A percentile compares a stretch with the other conserved stretches of the same genome.
These are phyloP conservation scores for Thalassiosira sp. DNA, from an alignment of 352 stramenopile species.

Conservation along the genomic window DNA sequence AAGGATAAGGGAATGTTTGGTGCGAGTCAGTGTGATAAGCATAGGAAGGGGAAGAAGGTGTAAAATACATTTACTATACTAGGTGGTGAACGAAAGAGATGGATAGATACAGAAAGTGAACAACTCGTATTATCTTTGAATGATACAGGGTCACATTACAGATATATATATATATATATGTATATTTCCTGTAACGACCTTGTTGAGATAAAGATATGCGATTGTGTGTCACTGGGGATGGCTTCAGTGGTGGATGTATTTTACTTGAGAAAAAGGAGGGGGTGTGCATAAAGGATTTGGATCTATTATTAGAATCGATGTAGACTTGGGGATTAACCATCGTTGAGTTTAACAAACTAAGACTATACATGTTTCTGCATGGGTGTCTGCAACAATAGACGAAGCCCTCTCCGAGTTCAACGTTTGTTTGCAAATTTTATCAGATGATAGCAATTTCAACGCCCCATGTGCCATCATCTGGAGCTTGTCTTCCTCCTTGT, in stretches of 20 bases:
- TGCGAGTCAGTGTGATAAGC: conserved; percentile 21
- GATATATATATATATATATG: neutral
- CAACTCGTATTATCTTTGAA: conserved; percentile 1
- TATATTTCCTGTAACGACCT: neutral
- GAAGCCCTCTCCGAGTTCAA: neutral
- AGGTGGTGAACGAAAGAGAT: neutral
- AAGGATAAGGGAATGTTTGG: neutral
- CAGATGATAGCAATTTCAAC: conserved; percentile 41
- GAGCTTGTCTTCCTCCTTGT: conserved; percentile 17
- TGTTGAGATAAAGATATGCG: neutral
- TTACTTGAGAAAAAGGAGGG: no score
- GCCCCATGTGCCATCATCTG: conserved; percentile 34
- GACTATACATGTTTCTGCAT: no score
- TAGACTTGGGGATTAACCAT: no score
- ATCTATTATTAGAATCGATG: no score
- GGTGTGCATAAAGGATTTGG: no score
- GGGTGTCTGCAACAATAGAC: conserved; percentile 15
- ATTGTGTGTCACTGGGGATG: no score
- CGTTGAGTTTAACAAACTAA: no score
- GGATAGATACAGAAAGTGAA: no score
- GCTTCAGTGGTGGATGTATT: no score
- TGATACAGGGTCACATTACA: neutral
- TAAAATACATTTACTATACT: neutral
- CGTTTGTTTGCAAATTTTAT: conserved; percentile 15
- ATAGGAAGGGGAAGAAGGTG: neutral